These are phyloP conservation scores for Podila horticola DNA, from an alignment of 192 early-diverging fungal species.

Conservation along the genomic window DNA sequence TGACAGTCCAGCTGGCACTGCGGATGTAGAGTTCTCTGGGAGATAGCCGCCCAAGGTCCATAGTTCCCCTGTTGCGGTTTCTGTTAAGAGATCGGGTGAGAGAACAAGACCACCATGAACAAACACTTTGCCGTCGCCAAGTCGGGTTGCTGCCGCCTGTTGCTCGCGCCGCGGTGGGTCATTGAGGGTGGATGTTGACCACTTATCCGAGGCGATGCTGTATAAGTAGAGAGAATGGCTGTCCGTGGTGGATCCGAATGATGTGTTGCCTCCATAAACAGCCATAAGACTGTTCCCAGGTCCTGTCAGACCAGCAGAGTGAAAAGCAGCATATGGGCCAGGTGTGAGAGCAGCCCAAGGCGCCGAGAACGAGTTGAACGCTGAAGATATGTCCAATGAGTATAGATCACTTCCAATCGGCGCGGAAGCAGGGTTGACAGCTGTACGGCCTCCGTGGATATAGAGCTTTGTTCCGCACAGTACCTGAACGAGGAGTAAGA, in stretches of 20 bases:
- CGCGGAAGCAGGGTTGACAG: constrained; percentile 34
- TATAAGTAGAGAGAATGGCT: constrained; percentile 28
- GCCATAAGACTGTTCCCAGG: constrained; percentile 25
- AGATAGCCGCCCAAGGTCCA: constrained; percentile 43
- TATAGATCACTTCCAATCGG: constrained; percentile 42
- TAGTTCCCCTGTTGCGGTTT: constrained; percentile 16
- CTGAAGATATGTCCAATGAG: constrained; percentile 34
- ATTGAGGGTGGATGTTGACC: constrained; percentile 20
- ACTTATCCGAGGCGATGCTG: constrained; percentile 16
- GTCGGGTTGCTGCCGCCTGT: constrained; percentile 15
- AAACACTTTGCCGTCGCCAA: constrained; percentile 41
- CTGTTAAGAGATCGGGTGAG: constrained; percentile 16
- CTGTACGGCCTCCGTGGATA: constrained; percentile 45
- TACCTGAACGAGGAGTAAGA: constrained; percentile 3
- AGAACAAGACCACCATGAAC: constrained; percentile 33
- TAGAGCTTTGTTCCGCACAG: constrained; percentile 33
- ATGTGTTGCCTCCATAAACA: constrained; percentile 43
- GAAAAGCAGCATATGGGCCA: constrained; percentile 41
- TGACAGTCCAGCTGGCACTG: constrained; percentile 24
- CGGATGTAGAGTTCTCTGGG: background rate
- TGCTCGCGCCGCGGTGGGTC: constrained; percentile 43
- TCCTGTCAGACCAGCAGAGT: constrained; percentile 21
- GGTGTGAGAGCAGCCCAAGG: constrained; percentile 42
- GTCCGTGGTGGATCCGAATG: constrained; percentile 9
- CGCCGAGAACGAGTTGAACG: constrained; percentile 36